Conservation (phyloP, 2,329 filamentous ascomycete genomes). For the Mariannaea sp. region DNA sequence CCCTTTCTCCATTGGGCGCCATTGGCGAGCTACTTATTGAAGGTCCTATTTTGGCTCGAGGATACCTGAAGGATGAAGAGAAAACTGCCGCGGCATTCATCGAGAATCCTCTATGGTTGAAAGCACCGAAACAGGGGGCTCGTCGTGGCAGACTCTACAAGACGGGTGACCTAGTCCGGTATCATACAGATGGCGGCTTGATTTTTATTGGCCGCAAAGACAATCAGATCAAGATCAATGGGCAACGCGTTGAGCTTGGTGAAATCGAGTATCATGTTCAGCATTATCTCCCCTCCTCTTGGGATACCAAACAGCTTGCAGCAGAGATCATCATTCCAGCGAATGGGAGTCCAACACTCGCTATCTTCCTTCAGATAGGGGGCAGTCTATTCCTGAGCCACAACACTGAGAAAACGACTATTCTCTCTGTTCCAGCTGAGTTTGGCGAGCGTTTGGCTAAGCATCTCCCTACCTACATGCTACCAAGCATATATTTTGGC, state of each 20-base stretch:
- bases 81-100: conserved; percentile 3
- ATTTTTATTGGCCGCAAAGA: conserved; percentile 9
- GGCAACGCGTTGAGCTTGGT: conserved; percentile 5
- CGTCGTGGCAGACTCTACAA: conserved; percentile 2
- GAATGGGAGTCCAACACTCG: neutral
- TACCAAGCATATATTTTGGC: neutral
- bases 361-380: neutral
- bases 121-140: neutral
- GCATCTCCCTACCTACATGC: neutral
- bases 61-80: conserved; percentile 5
- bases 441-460: neutral
- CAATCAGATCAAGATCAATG: conserved; percentile 9
- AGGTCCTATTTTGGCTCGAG: conserved; percentile 2
- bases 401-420: neutral
- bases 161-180: conserved; percentile 14
- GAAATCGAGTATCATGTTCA: conserved; percentile 6
- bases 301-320: neutral
- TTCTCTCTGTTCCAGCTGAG: neutral
- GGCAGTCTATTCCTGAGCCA: neutral
- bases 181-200: conserved; percentile 6
- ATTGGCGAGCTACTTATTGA: conserved; percentile 10
- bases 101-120: neutral
- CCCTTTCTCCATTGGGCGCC: conserved; percentile 5
- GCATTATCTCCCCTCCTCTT: neutral
- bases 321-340: neutral